Evolutionary conservation across 495 filamentous ascomycete species (phyloP).

Genomic region (Neurospora sp.): DNA sequence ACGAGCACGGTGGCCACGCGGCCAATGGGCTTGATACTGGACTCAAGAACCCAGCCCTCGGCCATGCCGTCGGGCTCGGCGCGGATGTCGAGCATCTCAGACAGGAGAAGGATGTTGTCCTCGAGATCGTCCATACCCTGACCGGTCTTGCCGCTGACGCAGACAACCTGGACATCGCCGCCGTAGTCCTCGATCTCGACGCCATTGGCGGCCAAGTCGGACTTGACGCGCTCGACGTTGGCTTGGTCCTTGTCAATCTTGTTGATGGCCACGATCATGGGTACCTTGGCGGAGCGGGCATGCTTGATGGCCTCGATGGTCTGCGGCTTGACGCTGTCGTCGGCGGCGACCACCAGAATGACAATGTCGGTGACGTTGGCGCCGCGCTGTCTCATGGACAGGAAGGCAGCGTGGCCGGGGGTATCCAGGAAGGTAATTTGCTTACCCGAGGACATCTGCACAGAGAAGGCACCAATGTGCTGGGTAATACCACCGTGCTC

Average conservation of each 20-base stretch:
- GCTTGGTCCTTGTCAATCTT: slow-evolving; percentile 86
- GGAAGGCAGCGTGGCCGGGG: slow-evolving; percentile 90
- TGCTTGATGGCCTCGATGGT: slow-evolving; percentile 96
- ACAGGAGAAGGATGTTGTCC: slow-evolving; percentile 72
- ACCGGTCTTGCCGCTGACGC: slow-evolving; percentile 88
- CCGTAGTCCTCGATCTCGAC: slow-evolving; percentile 93
- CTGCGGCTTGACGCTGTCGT: slow-evolving; percentile 96
- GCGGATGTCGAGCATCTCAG: slow-evolving; percentile 83
- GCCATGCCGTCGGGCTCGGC: slow-evolving; percentile 65
- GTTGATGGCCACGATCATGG: slow-evolving; percentile 97
- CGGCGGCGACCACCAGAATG: slow-evolving; percentile 89
- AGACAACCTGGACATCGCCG: slow-evolving; percentile 86
- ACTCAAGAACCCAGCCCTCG: slow-evolving; percentile 93
- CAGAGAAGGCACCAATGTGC: slow-evolving; percentile 98
- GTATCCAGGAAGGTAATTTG: slow-evolving; percentile 95
- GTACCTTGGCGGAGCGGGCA: slow-evolving; percentile 78
- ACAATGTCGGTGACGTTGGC: slow-evolving; percentile 97
- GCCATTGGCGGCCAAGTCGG: slow-evolving; percentile 73
- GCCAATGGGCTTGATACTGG: slow-evolving; percentile 77
- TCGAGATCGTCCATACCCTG: slow-evolving; percentile 86
- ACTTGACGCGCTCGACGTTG: slow-evolving; percentile 71
- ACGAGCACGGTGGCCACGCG: slow-evolving; percentile 85
- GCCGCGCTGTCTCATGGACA: slow-evolving; percentile 91
- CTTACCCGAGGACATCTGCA: slow-evolving; percentile 74
- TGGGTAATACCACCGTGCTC: slow-evolving; percentile 98